Conservation (phyloP, 2,329 filamentous ascomycete genomes). For the Aspergillus sp. region DNA sequence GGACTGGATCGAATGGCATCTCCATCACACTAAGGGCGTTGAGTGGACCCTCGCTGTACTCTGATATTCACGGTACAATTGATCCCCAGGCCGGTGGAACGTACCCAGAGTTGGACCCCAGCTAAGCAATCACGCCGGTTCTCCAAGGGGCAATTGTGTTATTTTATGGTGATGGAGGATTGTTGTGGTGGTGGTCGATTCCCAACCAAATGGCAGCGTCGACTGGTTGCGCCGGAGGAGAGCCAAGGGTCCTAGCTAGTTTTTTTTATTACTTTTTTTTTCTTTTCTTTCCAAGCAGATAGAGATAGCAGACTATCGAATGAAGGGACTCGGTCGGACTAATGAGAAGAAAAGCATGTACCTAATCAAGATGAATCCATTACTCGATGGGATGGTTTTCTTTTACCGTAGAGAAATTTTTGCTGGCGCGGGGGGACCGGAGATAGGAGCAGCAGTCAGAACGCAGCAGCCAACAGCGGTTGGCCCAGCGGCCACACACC, state of each 20-base stretch:
- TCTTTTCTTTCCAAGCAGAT: not conserved
- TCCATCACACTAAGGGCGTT: no score
- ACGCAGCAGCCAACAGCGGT: not conserved
- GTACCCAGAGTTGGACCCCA: no score
- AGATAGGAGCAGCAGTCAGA: conserved; percentile 20
- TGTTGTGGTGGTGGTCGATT: not conserved
- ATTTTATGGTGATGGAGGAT: no score
- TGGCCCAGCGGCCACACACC: conserved; percentile 23
- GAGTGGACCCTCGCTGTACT: not conserved
- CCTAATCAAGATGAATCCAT: not conserved
- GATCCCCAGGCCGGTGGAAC: not conserved
- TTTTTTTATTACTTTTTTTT: not conserved
- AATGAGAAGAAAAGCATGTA: not conserved
- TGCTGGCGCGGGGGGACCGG: conserved; percentile 20
- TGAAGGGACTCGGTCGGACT: not conserved
- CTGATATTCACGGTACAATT: not conserved
- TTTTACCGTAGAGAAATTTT: not conserved
- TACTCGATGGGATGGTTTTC: not conserved
- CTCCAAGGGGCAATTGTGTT: no score
- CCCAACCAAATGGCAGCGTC: not conserved
- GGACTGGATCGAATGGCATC: no score
- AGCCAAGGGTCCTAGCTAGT: not conserved
- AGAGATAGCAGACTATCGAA: not conserved
- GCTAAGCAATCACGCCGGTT: no score
- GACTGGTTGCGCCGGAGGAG: not conserved